Base-by-base conservation (phyloP, 441 rosid genomes). In the Capsella rubella region DNA sequence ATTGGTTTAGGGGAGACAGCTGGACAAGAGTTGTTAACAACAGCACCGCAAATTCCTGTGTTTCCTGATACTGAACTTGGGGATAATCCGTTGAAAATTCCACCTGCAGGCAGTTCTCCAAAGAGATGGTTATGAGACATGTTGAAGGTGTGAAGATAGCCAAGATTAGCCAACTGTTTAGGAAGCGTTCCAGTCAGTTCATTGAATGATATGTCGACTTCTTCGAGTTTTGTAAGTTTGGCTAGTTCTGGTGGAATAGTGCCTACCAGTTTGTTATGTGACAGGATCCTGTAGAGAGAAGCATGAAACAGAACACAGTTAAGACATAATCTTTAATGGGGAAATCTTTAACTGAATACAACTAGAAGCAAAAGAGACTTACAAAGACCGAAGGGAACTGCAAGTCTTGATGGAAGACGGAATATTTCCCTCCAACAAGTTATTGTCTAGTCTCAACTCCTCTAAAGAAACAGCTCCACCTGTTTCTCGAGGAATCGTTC, bases 21-120 rank as follows among this genome's bases (percentile, higher is more conserved):
- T 4, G 89, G 90, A 69, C 94, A 89, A 52, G 94, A 89, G 47
- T 69, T 83, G 42, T 84, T 89, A 65, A 81, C 91, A 16, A 82
- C 84, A 31, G 95, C 74, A 28, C 95, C 92, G 39, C 95, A 89
- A 47, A 89, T 90, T 21, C 81, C 82, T 1, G 87, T 88, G 79
- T 89, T 89, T 10, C 83, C 89, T 16, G 75, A 78, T 45, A 89
- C 87, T 4, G 95, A 85, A 47, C 73, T 65, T 2, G 95, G 87
- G 6, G 87, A 80, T 53, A 89, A 76, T 63, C 85, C 78, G 75
- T 89, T 89, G 75, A 89, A 89, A 54, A 87, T 81, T 27, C 82
- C 86, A 52, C 89, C 95, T 11, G 87, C 76, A 76, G 95, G 95
- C 51, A 89, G 83, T 42, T 87, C 90, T 7, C 95, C 95, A 72